A percentile compares a stretch with the other conserved stretches of the same genome.
phyloP scores from a whole-genome alignment of 331 rosid genomes.

The Erythrophleum ivorense region DNA sequence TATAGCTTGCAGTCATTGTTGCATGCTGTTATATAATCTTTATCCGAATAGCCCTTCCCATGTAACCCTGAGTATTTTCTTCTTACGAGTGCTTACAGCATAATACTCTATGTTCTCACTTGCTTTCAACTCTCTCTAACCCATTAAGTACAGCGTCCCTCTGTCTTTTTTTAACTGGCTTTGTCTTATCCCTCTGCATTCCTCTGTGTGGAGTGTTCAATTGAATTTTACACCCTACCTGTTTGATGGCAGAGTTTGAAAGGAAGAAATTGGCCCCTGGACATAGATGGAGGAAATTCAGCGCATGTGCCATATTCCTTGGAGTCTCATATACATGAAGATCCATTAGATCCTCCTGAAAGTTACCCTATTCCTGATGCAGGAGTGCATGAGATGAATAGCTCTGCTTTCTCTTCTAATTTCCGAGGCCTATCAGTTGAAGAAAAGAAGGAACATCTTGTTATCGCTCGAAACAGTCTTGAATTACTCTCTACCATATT shows the following conservation, averaged over 20 bases:
- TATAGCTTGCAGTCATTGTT: constrained; percentile 30
- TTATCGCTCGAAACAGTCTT: constrained; percentile 75
- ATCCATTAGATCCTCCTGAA: constrained; percentile 60
- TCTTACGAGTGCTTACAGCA: background rate
- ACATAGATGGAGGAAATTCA: constrained; percentile 50
- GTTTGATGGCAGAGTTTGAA: constrained; percentile 68
- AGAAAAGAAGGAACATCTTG: constrained; percentile 72
- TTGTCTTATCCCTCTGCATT: background rate
- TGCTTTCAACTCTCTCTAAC: background rate
- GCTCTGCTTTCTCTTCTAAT: constrained; percentile 44
- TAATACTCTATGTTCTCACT: constrained; percentile 14
- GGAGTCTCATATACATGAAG: constrained; percentile 54
- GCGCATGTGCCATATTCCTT: constrained; percentile 48
- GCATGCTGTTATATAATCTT: background rate
- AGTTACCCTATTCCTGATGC: constrained; percentile 61
- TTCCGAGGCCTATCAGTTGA: constrained; percentile 53
- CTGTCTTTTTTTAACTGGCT: background rate
- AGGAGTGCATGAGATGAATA: constrained; percentile 45
- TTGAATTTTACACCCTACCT: background rate
- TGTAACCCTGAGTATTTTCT: constrained; percentile 4
- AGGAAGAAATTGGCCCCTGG: constrained; percentile 50
- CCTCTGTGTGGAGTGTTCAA: constrained; percentile 3
- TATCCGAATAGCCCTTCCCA: constrained; percentile 22
- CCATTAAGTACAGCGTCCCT: background rate
- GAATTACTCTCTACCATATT: constrained; percentile 76